phyloP scores from a whole-genome alignment of 352 stramenopile species.

The Phytophthora agathidicida region DNA sequence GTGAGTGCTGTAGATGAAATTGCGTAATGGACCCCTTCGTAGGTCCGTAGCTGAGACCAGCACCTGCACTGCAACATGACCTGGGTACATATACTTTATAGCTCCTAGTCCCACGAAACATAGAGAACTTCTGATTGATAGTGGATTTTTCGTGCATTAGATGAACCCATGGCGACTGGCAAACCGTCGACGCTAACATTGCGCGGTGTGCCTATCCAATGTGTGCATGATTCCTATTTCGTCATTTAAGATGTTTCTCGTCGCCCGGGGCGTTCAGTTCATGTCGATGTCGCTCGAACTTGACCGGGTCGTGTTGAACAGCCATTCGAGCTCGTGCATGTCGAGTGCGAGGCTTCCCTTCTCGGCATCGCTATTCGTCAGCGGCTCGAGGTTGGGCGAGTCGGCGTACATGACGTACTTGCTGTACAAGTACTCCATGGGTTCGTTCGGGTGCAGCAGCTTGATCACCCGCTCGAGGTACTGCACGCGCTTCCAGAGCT shows the following conservation, averaged over 20 bases:
- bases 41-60: neutral
- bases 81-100: slow-evolving; percentile 19
- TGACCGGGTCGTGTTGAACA: slow-evolving; percentile 33
- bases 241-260: neutral
- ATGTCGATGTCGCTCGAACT: slow-evolving; percentile 29
- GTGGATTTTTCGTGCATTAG: slow-evolving; percentile 30
- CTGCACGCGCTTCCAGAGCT: slow-evolving; percentile 64
- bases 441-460: slow-evolving; percentile 36
- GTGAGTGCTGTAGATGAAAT: slow-evolving; percentile 15
- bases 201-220: slow-evolving; percentile 1
- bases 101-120: slow-evolving; percentile 14
- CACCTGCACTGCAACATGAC: neutral
- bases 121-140: slow-evolving; percentile 26
- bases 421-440: slow-evolving; percentile 48
- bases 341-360: slow-evolving; percentile 24
- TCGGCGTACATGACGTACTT: slow-evolving; percentile 54
- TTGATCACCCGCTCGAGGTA: slow-evolving; percentile 61
- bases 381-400: slow-evolving; percentile 36
- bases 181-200: slow-evolving; percentile 4
- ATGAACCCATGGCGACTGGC: slow-evolving; percentile 26
- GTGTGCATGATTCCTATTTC: slow-evolving; percentile 2
- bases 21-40: slow-evolving; percentile 15
- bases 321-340: slow-evolving; percentile 40
- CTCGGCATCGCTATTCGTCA: slow-evolving; percentile 11
- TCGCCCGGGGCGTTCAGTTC: too few relatives aligned